A percentile compares a stretch with the other conserved stretches of the same genome.
phyloP scores from a whole-genome alignment of 2,329 filamentous ascomycete species.

The Paecilomyces dactylethromorphus region DNA sequence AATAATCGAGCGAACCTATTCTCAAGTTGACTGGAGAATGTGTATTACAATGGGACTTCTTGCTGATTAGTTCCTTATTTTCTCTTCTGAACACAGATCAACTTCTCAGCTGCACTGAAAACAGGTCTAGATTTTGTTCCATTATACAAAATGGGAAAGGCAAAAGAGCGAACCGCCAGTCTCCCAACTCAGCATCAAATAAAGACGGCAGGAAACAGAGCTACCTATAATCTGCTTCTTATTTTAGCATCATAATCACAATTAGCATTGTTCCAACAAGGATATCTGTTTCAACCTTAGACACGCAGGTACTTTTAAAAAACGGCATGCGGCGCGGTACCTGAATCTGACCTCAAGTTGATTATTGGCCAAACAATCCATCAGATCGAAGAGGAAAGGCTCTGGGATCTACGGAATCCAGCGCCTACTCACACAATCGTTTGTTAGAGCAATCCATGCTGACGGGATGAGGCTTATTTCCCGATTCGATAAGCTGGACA shows the following conservation, averaged over 20 bases:
- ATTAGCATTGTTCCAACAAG: neutral
- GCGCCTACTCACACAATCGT: neutral
- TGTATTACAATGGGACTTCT: too few relatives aligned
- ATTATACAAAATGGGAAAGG: neutral
- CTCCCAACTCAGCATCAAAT: neutral
- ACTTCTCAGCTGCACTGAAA: too few relatives aligned
- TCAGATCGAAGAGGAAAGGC: neutral
- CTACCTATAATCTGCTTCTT: neutral
- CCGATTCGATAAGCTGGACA: neutral
- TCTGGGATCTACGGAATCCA: neutral
- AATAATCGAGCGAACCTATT: too few relatives aligned
- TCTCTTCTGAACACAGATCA: too few relatives aligned
- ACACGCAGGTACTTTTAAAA: neutral
- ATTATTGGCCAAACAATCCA: neutral
- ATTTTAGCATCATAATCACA: neutral
- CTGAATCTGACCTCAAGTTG: neutral
- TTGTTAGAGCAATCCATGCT: neutral
- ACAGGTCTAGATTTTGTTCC: neutral
- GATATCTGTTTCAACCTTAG: neutral
- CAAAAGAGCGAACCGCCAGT: neutral
- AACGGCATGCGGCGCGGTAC: neutral
- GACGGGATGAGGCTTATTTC: neutral
- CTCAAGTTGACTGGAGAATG: too few relatives aligned
- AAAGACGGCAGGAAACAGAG: neutral
- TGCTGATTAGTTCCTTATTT: too few relatives aligned